Evolutionary conservation across 2,329 filamentous ascomycete genomes (phyloP).

Genomic region (Talaromyces marneffei): DNA sequence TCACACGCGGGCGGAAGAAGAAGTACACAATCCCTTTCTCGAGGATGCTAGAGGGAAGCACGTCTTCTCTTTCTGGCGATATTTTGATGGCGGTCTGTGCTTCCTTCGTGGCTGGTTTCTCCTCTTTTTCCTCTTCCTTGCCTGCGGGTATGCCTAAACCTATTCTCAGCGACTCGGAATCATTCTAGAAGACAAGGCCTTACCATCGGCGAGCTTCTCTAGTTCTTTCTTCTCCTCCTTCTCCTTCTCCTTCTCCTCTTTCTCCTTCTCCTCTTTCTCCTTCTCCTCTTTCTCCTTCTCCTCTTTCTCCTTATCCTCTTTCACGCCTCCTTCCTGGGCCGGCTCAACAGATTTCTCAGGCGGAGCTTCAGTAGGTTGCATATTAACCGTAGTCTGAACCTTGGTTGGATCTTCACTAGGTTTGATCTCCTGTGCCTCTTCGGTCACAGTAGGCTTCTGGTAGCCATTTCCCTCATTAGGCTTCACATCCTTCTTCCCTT

Average conservation of each 20-base stretch:
- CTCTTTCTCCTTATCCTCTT: conserved; percentile 16
- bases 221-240: conserved; percentile 8
- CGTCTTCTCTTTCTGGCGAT: conserved; percentile 46
- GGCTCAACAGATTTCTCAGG: conserved; percentile 20
- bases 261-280: conserved; percentile 16
- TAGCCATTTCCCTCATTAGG: conserved; percentile 1
- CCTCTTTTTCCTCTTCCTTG: not conserved
- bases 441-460: conserved; percentile 16
- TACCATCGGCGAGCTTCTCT: conserved; percentile 8
- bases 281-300: conserved; percentile 1
- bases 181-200: not conserved
- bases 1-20: conserved; percentile 74
- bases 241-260: conserved; percentile 16
- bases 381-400: conserved; percentile 12
- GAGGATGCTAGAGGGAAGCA: conserved; percentile 58
- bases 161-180: not conserved
- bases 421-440: conserved; percentile 20
- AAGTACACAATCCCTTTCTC: conserved; percentile 92
- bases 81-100: conserved; percentile 43
- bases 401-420: conserved; percentile 22
- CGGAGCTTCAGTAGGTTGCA: conserved; percentile 11
- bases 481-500: conserved; percentile 31
- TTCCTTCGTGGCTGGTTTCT: conserved; percentile 17
- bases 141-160: not conserved
- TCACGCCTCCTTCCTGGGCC: conserved; percentile 1